Conservation (phyloP, 1,139 yeast species). For the Kurtzmaniella natalensis region DNA sequence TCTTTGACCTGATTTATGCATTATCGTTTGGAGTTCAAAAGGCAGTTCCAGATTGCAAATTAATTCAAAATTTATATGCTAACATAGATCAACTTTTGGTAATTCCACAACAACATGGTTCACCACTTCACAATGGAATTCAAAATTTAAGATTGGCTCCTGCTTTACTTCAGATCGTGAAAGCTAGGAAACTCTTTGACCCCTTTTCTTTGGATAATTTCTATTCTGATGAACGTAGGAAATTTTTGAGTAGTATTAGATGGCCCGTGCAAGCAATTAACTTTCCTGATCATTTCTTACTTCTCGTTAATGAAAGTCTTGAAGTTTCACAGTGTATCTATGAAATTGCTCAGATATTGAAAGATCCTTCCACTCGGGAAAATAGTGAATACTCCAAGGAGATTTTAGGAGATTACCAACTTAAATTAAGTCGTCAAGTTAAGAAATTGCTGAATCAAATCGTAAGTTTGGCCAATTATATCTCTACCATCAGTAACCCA, state of each 20-base stretch:
- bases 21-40: conserved; percentile 57
- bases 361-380: conserved; percentile 5
- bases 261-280: neutral
- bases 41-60: conserved; percentile 14
- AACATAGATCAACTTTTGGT: conserved; percentile 12
- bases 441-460: conserved; percentile 39
- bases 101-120: neutral
- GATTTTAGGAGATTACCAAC: conserved; percentile 40
- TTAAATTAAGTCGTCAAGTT: conserved; percentile 41
- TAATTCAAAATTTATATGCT: conserved; percentile 15
- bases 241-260: neutral
- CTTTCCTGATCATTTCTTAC: conserved; percentile 8
- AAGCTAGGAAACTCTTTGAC: conserved; percentile 14
- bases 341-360: conserved; percentile 22
- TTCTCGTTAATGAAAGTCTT: conserved; percentile 18
- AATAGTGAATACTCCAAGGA: conserved; percentile 28
- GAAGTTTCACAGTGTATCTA: conserved; percentile 27
- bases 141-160: conserved; percentile 7
- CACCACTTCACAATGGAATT: conserved; percentile 2
- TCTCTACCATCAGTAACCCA: conserved; percentile 15
- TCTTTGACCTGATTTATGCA: conserved; percentile 54
- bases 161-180: conserved; percentile 19
- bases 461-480: conserved; percentile 25
- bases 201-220: conserved; percentile 8
- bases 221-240: conserved; percentile 1